A percentile compares a stretch with the other conserved stretches of the same genome.
Conservation (phyloP, 108 stramenopile species). For the Cyclotella baltica region DNA sequence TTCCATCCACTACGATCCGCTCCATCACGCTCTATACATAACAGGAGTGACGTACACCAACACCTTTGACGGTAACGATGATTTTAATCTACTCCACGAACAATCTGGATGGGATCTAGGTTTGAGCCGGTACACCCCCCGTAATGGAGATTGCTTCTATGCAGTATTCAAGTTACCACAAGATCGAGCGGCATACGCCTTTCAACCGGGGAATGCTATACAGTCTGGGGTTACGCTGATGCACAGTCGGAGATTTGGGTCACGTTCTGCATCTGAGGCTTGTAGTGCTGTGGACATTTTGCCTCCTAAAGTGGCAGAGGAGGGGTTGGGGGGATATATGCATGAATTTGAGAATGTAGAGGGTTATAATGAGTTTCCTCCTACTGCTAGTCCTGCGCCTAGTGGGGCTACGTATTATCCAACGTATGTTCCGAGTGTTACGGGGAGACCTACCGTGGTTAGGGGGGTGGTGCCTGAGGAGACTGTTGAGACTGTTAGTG, state of each 20-base stretch:
- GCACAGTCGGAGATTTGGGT: slow-evolving; percentile 47
- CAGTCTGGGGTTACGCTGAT: slow-evolving; percentile 20
- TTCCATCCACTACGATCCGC: slow-evolving; percentile 55
- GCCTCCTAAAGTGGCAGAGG: slow-evolving; percentile 1
- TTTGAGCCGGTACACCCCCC: slow-evolving; percentile 17
- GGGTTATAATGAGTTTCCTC: slow-evolving; percentile 6
- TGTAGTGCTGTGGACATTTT: slow-evolving; percentile 49
- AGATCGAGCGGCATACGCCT: neutral
- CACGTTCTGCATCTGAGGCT: slow-evolving; percentile 22
- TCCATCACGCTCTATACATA: slow-evolving; percentile 56
- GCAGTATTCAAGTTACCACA: slow-evolving; percentile 24
- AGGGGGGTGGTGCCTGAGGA: slow-evolving; percentile 10
- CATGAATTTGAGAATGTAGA: slow-evolving; percentile 34
- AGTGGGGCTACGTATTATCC: slow-evolving; percentile 5
- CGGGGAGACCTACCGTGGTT: neutral
- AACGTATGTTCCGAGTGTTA: slow-evolving; percentile 14
- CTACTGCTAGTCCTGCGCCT: neutral
- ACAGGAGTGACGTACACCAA: slow-evolving; percentile 50
- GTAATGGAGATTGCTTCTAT: slow-evolving; percentile 49
- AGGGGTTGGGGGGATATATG: slow-evolving; percentile 22
- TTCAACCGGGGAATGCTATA: slow-evolving; percentile 1
- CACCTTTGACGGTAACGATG: slow-evolving; percentile 47
- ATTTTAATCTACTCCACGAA: slow-evolving; percentile 20
- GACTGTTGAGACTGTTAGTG: neutral
- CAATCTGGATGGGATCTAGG: slow-evolving; percentile 26